These are phyloP conservation scores for Cryptococcus sp. DNA, from an alignment of 1,284 basidiomycete genomes.

Conservation along the genomic window DNA sequence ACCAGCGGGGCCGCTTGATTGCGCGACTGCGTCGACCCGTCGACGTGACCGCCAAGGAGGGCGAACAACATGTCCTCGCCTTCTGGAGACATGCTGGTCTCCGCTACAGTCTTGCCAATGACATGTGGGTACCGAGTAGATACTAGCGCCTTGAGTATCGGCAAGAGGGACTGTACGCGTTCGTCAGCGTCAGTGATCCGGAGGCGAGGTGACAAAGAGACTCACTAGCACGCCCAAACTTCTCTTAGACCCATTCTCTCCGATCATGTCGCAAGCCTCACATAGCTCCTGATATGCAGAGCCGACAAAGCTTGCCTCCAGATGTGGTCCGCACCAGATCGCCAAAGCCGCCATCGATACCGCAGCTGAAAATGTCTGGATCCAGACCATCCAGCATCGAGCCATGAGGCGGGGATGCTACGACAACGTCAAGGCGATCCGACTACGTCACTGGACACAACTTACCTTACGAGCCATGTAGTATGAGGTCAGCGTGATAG, in stretches of 20 bases:
- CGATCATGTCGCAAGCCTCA: constrained; percentile 38
- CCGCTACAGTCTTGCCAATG: constrained; percentile 22
- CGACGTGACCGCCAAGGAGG: constrained; percentile 45
- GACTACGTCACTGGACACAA: background rate
- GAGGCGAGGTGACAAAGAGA: background rate
- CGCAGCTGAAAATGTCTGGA: constrained; percentile 45
- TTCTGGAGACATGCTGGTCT: constrained; percentile 22
- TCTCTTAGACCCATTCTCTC: constrained; percentile 35
- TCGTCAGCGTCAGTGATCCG: no score
- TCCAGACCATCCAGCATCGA: constrained; percentile 44
- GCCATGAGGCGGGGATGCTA: constrained; percentile 40
- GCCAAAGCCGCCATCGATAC: constrained; percentile 46
- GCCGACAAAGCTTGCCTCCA: constrained; percentile 34
- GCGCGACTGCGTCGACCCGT: constrained; percentile 10
- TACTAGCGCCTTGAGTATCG: constrained; percentile 39
- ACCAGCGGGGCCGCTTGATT: background rate
- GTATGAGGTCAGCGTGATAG: constrained; percentile 33
- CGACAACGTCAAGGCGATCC: background rate
- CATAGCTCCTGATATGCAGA: constrained; percentile 39
- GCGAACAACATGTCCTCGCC: constrained; percentile 49
- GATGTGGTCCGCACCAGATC: constrained; percentile 43
- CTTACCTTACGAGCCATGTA: constrained; percentile 35
- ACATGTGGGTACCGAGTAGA: constrained; percentile 40
- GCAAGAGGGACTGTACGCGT: constrained; percentile 30
- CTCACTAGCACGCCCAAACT: constrained; percentile 34